Evolutionary conservation across 306 rosid genomes (phyloP).

Genomic region (Neltuma alba): DNA sequence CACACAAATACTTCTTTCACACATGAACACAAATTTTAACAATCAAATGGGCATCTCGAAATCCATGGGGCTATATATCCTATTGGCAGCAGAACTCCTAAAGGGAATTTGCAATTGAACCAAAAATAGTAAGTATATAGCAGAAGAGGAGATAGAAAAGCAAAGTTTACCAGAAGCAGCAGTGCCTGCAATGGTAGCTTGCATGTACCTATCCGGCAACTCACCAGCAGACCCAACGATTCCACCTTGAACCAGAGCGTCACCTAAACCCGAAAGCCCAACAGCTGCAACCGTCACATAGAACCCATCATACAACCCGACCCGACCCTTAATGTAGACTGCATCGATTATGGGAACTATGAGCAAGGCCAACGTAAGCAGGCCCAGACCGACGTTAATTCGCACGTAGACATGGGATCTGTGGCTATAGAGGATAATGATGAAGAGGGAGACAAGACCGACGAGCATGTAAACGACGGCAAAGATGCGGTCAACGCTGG

Average conservation of each 20-base stretch:
- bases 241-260: slow-evolving; percentile 78
- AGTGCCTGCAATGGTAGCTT: slow-evolving; percentile 87
- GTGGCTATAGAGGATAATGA: slow-evolving; percentile 65
- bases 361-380: slow-evolving; percentile 60
- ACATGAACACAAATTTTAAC: neutral
- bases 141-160: neutral
- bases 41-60: neutral
- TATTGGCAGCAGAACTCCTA: neutral
- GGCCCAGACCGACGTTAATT: slow-evolving; percentile 65
- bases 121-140: neutral
- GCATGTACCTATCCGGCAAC: slow-evolving; percentile 84
- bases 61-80: neutral
- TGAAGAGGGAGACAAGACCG: slow-evolving; percentile 53
- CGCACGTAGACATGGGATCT: slow-evolving; percentile 59
- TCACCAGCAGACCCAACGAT: slow-evolving; percentile 84
- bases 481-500: slow-evolving; percentile 84
- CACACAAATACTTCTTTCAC: neutral
- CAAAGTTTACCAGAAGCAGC: slow-evolving; percentile 67
- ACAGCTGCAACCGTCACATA: slow-evolving; percentile 60
- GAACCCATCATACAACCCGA: slow-evolving; percentile 72
- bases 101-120: neutral
- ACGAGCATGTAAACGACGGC: slow-evolving; percentile 71
- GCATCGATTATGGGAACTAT: slow-evolving; percentile 67
- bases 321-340: slow-evolving; percentile 64
- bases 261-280: slow-evolving; percentile 64